A percentile compares a stretch with the other conserved stretches of the same genome.
Conservation (phyloP, 2,329 filamentous ascomycete genomes). For the Samsoniella hepiali region DNA sequence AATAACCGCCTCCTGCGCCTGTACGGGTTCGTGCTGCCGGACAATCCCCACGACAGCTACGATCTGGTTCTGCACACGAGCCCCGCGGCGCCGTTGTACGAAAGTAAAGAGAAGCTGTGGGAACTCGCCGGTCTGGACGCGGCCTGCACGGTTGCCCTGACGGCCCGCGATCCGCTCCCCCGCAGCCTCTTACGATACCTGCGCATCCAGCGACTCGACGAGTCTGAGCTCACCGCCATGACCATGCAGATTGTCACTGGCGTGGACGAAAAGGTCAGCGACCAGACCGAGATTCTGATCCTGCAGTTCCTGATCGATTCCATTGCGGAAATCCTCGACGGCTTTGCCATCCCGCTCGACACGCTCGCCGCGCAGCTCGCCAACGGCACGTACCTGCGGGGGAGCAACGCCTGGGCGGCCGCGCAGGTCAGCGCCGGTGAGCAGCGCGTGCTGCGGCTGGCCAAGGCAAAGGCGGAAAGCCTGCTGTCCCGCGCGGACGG, state of each 20-base stretch:
- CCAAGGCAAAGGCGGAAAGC: constrained; percentile 31
- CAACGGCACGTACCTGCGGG: constrained; percentile 29
- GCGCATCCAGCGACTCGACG: constrained; percentile 33
- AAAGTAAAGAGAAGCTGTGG: constrained; percentile 36
- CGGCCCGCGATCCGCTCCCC: constrained; percentile 32
- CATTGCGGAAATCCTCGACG: constrained; percentile 28
- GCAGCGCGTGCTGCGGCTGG: constrained; percentile 33
- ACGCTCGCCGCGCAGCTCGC: constrained; percentile 31
- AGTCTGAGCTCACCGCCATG: constrained; percentile 29
- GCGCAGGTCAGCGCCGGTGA: constrained; percentile 28
- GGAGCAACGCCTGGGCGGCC: constrained; percentile 35
- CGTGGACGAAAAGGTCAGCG: constrained; percentile 28
- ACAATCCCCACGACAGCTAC: constrained; percentile 36
- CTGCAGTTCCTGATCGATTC: constrained; percentile 33
- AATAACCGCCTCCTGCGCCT: constrained; percentile 37
- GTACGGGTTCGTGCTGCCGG: constrained; percentile 36
- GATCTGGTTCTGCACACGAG: constrained; percentile 35
- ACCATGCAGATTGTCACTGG: constrained; percentile 24
- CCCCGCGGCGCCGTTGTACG: constrained; percentile 32
- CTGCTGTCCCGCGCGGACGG: constrained; percentile 24
- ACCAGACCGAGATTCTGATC: constrained; percentile 32
- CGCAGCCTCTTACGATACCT: constrained; percentile 34
- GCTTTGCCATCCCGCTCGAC: constrained; percentile 31
- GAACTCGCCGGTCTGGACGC: constrained; percentile 31
- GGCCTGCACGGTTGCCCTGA: constrained; percentile 33